These are phyloP conservation scores for Drechslerella dactyloides DNA, from an alignment of 2,329 filamentous ascomycete species.

Conservation along the genomic window DNA sequence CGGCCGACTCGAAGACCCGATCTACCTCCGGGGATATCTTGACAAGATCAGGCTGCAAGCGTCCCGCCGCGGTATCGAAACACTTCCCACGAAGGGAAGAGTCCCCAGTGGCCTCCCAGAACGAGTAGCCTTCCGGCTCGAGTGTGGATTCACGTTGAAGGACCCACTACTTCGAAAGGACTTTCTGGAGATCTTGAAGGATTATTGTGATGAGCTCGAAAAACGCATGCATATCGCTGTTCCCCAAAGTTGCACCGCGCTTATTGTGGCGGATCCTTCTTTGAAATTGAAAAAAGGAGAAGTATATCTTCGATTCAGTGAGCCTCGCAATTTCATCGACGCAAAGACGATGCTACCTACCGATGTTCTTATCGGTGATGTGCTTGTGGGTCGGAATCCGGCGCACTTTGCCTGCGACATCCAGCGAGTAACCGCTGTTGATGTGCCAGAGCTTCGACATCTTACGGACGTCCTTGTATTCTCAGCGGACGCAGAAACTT, in stretches of 20 bases:
- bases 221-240: constrained; percentile 68
- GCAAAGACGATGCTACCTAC: constrained; percentile 45
- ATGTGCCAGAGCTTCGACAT: constrained; percentile 66
- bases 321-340: constrained; percentile 51
- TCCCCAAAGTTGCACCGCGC: constrained; percentile 67
- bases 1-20: constrained; percentile 62
- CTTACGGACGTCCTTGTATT: constrained; percentile 84
- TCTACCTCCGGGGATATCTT: constrained; percentile 65
- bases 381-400: constrained; percentile 73
- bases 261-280: constrained; percentile 73
- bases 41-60: constrained; percentile 56
- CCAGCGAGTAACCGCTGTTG: constrained; percentile 66
- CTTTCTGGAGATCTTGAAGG: constrained; percentile 61
- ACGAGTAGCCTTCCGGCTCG: constrained; percentile 3
- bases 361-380: constrained; percentile 63
- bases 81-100: constrained; percentile 4
- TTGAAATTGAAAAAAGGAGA: constrained; percentile 69
- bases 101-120: background rate
- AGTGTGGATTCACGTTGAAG: constrained; percentile 66
- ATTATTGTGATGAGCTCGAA: constrained; percentile 65
- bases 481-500: constrained; percentile 64
- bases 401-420: constrained; percentile 75
- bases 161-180: constrained; percentile 63
- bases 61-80: background rate
- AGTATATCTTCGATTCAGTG: constrained; percentile 71